These are phyloP conservation scores for Debaryomyces tyrocola DNA, from an alignment of 805 yeast genomes.

Conservation along the genomic window DNA sequence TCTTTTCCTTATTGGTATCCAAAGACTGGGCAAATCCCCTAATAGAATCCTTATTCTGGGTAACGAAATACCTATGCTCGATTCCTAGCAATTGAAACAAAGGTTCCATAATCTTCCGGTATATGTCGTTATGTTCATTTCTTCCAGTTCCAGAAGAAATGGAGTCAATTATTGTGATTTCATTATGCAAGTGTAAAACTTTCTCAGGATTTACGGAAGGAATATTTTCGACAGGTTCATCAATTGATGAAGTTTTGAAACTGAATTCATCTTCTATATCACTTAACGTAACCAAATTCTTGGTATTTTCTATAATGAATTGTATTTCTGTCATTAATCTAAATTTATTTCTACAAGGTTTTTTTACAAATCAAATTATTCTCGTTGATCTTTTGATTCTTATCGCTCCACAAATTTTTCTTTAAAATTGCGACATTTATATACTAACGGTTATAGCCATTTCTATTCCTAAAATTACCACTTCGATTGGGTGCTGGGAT, in stretches of 20 bases:
- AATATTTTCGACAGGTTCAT: not conserved
- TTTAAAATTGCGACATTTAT: not conserved
- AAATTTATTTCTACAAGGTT: too few species aligned
- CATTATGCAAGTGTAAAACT: not conserved
- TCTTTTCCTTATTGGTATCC: constrained; percentile 16
- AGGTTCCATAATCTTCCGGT: constrained; percentile 45
- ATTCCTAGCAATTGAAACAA: constrained; percentile 40
- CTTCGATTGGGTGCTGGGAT: constrained; percentile 1
- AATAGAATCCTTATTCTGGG: constrained; percentile 41
- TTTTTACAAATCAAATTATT: not conserved
- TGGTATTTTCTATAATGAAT: not conserved
- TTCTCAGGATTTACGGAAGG: constrained; percentile 1
- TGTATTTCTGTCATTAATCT: not conserved
- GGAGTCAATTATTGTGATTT: constrained; percentile 46
- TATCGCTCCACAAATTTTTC: not conserved
- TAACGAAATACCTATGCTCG: constrained; percentile 40
- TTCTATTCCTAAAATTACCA: constrained; percentile 4
- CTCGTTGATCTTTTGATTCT: not conserved
- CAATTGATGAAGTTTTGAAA: not conserved
- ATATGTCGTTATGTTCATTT: constrained; percentile 31
- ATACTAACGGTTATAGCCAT: constrained; percentile 3
- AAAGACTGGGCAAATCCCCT: constrained; percentile 36
- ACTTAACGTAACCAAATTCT: not conserved
- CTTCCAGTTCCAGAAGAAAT: constrained; percentile 49
- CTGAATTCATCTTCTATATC: not conserved